These are phyloP conservation scores for Tuber indicum DNA, from an alignment of 495 filamentous ascomycete genomes.

Conservation along the genomic window DNA sequence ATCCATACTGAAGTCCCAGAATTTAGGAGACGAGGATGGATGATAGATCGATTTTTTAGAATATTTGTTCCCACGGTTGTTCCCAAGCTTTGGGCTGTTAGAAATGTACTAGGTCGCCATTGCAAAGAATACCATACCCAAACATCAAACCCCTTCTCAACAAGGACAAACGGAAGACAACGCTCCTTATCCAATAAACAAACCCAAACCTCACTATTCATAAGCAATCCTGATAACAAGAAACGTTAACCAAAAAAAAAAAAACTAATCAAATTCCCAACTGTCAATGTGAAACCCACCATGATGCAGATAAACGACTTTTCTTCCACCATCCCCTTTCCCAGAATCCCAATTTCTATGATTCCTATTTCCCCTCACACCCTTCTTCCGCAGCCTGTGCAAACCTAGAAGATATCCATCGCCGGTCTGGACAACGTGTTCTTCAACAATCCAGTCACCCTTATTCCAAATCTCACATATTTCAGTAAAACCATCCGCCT, in stretches of 20 bases:
- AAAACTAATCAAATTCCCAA: neutral
- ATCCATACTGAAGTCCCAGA: conserved; percentile 98
- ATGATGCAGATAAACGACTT: conserved; percentile 91
- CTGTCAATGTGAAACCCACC: conserved; percentile 41
- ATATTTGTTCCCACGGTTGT: conserved; percentile 98
- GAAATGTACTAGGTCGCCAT: conserved; percentile 7
- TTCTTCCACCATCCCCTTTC: conserved; percentile 62
- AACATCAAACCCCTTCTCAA: conserved; percentile 90
- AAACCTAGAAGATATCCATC: conserved; percentile 92
- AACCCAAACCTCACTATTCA: conserved; percentile 99
- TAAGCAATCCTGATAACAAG: conserved; percentile 57
- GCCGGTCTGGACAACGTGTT: conserved; percentile 87
- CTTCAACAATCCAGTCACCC: conserved; percentile 77
- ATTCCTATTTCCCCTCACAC: conserved; percentile 65
- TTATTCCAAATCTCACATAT: conserved; percentile 68
- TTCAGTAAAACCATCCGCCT: conserved; percentile 85
- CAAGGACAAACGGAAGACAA: conserved; percentile 79
- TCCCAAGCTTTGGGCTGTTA: conserved; percentile 58
- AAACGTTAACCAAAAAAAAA: conserved; percentile 9
- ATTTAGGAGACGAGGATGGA: conserved; percentile 66
- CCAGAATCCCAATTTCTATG: conserved; percentile 53
- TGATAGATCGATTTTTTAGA: conserved; percentile 79
- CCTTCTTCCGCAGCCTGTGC: conserved; percentile 75
- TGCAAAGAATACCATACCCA: conserved; percentile 57
- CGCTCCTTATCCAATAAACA: conserved; percentile 80